These are phyloP conservation scores for Multifurca ochricompacta DNA, from an alignment of 768 basidiomycete genomes.

Conservation along the genomic window DNA sequence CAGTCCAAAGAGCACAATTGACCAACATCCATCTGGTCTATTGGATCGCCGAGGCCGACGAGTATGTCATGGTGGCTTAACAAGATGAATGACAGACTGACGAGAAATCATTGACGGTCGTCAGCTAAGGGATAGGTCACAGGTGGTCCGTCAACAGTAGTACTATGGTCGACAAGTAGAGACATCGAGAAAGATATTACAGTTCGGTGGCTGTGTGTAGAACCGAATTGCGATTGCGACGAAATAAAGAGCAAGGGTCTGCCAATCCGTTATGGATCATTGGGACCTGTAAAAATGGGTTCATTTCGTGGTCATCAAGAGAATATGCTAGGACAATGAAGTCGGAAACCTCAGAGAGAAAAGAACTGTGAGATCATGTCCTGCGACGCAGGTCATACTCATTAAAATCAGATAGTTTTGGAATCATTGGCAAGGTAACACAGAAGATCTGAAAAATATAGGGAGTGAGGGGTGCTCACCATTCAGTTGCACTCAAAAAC, in stretches of 20 bases:
- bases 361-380: constrained; percentile 8
- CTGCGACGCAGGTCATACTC: constrained; percentile 27
- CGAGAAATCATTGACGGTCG: background rate
- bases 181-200: background rate
- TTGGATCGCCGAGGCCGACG: background rate
- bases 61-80: too few species aligned
- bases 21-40: too few species aligned
- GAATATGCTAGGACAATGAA: background rate
- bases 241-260: background rate
- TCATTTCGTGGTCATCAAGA: background rate
- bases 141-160: background rate
- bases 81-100: too few species aligned
- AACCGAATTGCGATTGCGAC: too few species aligned
- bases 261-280: too few species aligned
- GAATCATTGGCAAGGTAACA: constrained; percentile 21
- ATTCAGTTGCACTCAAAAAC: too few species aligned
- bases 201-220: too few species aligned
- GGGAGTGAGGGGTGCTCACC: constrained; percentile 2
- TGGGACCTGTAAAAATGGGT: background rate
- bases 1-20: too few species aligned
- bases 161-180: background rate
- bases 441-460: background rate
- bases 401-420: constrained; percentile 29
- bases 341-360: constrained; percentile 13
- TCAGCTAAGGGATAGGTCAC: background rate